phyloP scores from a whole-genome alignment of 139 green algal species.

The Picochlorum sp. region DNA sequence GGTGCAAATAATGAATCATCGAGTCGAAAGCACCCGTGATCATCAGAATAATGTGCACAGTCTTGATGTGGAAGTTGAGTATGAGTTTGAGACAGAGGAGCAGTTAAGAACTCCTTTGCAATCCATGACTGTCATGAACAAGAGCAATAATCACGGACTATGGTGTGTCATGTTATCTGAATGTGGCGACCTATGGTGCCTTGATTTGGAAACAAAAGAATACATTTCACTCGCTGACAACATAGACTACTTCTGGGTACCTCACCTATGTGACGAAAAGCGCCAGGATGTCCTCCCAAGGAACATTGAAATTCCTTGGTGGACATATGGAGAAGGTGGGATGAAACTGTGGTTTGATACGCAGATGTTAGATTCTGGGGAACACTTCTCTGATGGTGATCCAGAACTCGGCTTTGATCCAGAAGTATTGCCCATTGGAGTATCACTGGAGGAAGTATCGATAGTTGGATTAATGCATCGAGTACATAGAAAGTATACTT shows the following conservation, averaged over 20 bases:
- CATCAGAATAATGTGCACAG: background rate
- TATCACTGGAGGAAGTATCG: conserved; percentile 74
- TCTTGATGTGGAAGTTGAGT: background rate
- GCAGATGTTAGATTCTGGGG: too few relatives aligned
- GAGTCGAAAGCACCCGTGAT: too few relatives aligned
- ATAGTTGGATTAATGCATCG: conserved; percentile 75
- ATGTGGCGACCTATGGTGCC: too few relatives aligned
- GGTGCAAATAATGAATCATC: background rate
- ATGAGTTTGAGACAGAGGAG: background rate
- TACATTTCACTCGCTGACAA: too few relatives aligned
- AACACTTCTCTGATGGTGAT: conserved; percentile 45
- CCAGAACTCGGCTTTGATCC: conserved; percentile 94
- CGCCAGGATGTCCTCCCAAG: background rate
- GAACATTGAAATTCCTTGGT: conserved; percentile 85
- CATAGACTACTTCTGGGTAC: too few relatives aligned
- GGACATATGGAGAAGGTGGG: conserved; percentile 80
- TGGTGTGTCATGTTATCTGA: too few relatives aligned
- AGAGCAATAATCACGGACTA: too few relatives aligned
- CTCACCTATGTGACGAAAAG: too few relatives aligned
- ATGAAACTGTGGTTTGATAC: conserved; percentile 88
- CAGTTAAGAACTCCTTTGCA: too few relatives aligned
- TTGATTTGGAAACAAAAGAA: too few relatives aligned
- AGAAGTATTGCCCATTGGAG: conserved; percentile 86
- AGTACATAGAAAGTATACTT: conserved; percentile 26
- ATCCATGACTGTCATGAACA: too few relatives aligned